Evolutionary conservation across 1,139 yeast genomes (phyloP).

Genomic region (Blastobotrys persicus): DNA sequence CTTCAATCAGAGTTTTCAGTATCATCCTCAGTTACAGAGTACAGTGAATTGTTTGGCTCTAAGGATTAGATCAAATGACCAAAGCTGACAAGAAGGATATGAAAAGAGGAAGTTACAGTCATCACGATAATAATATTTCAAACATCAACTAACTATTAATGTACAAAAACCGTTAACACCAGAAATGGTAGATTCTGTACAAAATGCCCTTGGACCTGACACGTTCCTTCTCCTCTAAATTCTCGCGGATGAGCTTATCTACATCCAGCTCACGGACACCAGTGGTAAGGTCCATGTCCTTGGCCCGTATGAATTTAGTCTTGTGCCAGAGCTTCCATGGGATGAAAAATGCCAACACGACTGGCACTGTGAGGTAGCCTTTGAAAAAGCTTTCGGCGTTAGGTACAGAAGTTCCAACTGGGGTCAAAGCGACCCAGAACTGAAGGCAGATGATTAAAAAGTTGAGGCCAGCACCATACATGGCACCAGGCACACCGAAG

Average conservation of each 20-base stretch:
- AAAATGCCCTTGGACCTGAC: slow-evolving; percentile 38
- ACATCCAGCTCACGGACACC: slow-evolving; percentile 56
- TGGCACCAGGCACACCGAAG: slow-evolving; percentile 70
- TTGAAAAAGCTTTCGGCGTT: slow-evolving; percentile 46
- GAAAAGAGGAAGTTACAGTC: no score
- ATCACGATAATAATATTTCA: no score
- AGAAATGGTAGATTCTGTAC: slow-evolving; percentile 43
- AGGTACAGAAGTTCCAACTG: slow-evolving; percentile 51
- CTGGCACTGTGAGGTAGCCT: slow-evolving; percentile 52
- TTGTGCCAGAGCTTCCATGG: slow-evolving; percentile 51
- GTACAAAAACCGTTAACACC: slow-evolving; percentile 42
- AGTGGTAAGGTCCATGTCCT: slow-evolving; percentile 54
- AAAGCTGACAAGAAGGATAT: no score
- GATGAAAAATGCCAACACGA: slow-evolving; percentile 47
- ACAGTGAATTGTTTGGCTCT: no score
- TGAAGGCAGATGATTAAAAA: slow-evolving; percentile 64
- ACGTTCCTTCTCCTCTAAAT: slow-evolving; percentile 46
- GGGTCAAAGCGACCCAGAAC: slow-evolving; percentile 75
- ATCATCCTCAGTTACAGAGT: slow-evolving; percentile 62
- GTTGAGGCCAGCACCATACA: slow-evolving; percentile 56
- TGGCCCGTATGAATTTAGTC: slow-evolving; percentile 40
- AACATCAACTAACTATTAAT: no score
- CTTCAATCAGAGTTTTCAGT: slow-evolving; percentile 43
- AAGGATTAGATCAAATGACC: no score
- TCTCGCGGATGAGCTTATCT: slow-evolving; percentile 50